phyloP scores from a whole-genome alignment of 2,329 filamentous ascomycete species.

The Acarospora socialis region DNA sequence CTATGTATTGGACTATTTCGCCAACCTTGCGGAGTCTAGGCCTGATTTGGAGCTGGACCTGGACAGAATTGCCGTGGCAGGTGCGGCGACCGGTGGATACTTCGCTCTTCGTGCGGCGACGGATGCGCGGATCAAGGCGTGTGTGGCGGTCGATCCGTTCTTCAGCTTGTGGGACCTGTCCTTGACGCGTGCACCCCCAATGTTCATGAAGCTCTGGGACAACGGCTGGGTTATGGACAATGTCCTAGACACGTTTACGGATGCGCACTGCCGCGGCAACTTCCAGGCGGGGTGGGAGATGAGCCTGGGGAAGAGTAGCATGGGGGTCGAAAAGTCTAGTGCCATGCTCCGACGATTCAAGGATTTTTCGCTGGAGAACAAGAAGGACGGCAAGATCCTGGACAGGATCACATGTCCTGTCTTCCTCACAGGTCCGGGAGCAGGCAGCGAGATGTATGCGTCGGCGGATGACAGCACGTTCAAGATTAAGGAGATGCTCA shows the following conservation, averaged over 20 bases:
- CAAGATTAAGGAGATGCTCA: too few species aligned
- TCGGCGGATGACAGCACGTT: conserved; percentile 8
- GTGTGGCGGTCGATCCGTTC: conserved; percentile 26
- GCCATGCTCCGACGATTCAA: conserved; percentile 13
- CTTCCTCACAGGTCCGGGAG: conserved; percentile 15
- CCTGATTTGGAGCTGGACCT: conserved; percentile 24
- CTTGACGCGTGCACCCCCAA: conserved; percentile 14
- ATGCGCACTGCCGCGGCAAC: conserved; percentile 10
- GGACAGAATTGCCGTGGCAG: conserved; percentile 23
- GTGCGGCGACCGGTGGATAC: conserved; percentile 33
- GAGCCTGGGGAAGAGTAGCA: conserved; percentile 10
- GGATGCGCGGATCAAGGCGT: conserved; percentile 32
- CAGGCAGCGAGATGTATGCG: conserved; percentile 13
- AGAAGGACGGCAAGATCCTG: conserved; percentile 19
- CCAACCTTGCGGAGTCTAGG: not conserved
- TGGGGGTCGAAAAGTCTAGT: conserved; percentile 11
- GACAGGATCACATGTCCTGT: conserved; percentile 14
- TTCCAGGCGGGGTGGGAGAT: conserved; percentile 19
- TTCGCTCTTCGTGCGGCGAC: conserved; percentile 30
- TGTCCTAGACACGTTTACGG: conserved; percentile 17
- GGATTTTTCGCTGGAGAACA: conserved; percentile 7
- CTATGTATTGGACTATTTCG: conserved; percentile 22
- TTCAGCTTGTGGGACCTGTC: conserved; percentile 24
- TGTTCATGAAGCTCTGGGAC: conserved; percentile 16
- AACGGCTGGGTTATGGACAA: conserved; percentile 19